phyloP scores from a whole-genome alignment of 1,139 yeast species.

The Saccharomyces uvarum region DNA sequence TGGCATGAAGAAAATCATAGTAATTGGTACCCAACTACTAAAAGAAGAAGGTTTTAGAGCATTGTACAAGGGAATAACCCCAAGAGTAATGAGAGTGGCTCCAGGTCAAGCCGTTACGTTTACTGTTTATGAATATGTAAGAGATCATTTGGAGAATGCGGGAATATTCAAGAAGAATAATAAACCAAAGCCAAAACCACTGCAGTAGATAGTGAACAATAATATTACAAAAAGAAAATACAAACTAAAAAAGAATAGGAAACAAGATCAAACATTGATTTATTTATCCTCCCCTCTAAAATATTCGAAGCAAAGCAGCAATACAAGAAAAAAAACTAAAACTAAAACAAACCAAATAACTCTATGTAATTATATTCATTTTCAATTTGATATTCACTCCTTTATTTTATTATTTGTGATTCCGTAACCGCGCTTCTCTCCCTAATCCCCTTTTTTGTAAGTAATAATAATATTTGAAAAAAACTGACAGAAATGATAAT shows the following conservation, averaged over 20 bases:
- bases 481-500: not conserved
- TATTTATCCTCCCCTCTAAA: not conserved
- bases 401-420: not conserved
- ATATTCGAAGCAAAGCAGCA: not conserved
- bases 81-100: constrained; percentile 98
- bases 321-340: not conserved
- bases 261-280: not conserved
- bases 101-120: constrained; percentile 99
- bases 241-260: not conserved
- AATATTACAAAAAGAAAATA: not conserved
- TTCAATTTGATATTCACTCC: not conserved
- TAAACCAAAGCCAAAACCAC: constrained; percentile 11
- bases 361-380: not conserved
- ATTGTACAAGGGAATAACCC: constrained; percentile 93
- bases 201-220: constrained; percentile 3
- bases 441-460: not conserved
- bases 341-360: not conserved
- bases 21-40: constrained; percentile 74
- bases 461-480: not conserved
- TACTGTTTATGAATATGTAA: constrained; percentile 88
- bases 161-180: constrained; percentile 15
- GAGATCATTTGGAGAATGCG: constrained; percentile 52
- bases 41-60: constrained; percentile 86
- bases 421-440: not conserved
- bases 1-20: constrained; percentile 57